phyloP scores from a whole-genome alignment of 768 basidiomycete species.

The Kwoniella shandongensis region DNA sequence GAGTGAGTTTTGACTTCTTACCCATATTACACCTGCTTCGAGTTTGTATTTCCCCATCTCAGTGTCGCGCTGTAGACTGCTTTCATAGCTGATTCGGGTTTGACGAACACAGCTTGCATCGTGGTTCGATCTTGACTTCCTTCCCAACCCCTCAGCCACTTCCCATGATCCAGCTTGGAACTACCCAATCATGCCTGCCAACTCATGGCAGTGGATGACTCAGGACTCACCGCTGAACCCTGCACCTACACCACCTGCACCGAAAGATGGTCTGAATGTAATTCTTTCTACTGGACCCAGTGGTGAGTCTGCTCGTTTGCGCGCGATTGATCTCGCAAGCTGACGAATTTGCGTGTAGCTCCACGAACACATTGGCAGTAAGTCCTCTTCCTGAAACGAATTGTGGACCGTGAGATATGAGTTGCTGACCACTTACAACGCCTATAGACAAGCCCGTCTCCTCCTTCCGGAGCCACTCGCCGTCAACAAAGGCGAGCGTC shows the following conservation, averaged over 20 bases:
- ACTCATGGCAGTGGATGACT: slow-evolving; percentile 36
- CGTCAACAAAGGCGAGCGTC: slow-evolving; percentile 46
- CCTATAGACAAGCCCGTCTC: slow-evolving; percentile 44
- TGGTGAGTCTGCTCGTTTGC: slow-evolving; percentile 27
- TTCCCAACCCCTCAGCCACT: slow-evolving; percentile 30
- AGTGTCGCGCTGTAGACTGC: too few species aligned
- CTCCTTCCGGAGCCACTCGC: slow-evolving; percentile 52
- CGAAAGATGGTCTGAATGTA: slow-evolving; percentile 39
- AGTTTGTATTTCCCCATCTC: background rate
- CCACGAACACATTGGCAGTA: slow-evolving; percentile 53
- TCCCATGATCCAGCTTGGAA: slow-evolving; percentile 38
- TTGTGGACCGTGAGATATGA: background rate
- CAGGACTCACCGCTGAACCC: slow-evolving; percentile 41
- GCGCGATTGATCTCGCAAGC: background rate
- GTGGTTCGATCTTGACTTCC: slow-evolving; percentile 52
- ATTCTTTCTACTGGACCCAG: slow-evolving; percentile 48
- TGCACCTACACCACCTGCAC: slow-evolving; percentile 38
- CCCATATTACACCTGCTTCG: too few species aligned
- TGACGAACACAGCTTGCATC: slow-evolving; percentile 50
- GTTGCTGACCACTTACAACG: background rate
- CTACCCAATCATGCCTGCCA: slow-evolving; percentile 24
- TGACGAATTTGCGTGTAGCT: slow-evolving; percentile 19
- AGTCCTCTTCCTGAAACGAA: slow-evolving; percentile 7
- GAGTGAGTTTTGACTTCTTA: slow-evolving; percentile 29
- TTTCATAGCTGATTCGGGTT: too few species aligned